phyloP scores from a whole-genome alignment of 176 grass and related monocot genomes.

The Oryza punctata region DNA sequence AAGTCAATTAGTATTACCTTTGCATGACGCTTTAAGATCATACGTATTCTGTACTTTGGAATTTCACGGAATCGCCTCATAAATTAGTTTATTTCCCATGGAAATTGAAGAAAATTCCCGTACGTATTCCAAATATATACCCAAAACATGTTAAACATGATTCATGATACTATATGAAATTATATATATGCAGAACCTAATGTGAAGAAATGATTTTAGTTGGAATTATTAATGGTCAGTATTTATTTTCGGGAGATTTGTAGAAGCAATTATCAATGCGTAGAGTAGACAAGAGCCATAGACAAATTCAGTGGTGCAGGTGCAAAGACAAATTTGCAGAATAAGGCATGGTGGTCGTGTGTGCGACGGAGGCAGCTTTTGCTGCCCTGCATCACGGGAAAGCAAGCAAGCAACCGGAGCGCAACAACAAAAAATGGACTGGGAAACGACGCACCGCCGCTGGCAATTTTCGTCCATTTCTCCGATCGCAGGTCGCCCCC shows the following conservation, averaged over 20 bases:
- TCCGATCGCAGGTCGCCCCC: too few species aligned
- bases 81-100: not conserved
- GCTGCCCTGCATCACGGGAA: conserved; percentile 38
- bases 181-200: not conserved
- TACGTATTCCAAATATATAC: not conserved
- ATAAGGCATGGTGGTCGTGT: conserved; percentile 28
- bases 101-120: not conserved
- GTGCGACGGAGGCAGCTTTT: not conserved
- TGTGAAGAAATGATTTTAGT: not conserved
- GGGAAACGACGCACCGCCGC: not conserved
- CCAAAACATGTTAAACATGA: not conserved
- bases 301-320: conserved; percentile 42
- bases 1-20: too few species aligned
- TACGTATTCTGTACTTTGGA: not conserved
- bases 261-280: not conserved
- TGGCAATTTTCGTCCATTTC: not conserved
- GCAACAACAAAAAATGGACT: not conserved
- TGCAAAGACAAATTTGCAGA: conserved; percentile 27
- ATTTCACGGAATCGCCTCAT: not conserved
- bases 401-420: not conserved
- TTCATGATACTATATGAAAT: not conserved
- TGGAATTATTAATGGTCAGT: not conserved
- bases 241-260: not conserved
- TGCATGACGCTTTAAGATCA: too few species aligned
- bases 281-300: not conserved